A percentile compares a stretch with the other conserved stretches of the same genome.
Conservation (phyloP, 2,329 filamentous ascomycete genomes). For the Microdochium trichocladiopsis region DNA sequence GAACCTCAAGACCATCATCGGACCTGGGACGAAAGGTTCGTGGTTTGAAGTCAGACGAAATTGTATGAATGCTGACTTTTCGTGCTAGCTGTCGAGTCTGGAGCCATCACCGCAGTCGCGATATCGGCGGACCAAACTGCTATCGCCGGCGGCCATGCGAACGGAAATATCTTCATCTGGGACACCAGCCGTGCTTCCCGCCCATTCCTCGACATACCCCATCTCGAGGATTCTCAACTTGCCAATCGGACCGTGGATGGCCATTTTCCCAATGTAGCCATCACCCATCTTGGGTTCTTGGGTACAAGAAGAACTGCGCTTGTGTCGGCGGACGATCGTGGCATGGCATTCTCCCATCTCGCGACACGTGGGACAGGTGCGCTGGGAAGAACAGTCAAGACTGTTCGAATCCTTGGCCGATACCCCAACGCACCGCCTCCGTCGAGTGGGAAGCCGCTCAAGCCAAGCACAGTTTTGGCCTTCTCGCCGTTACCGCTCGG, state of each 20-base stretch:
- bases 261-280: slow-evolving; percentile 68
- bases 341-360: slow-evolving; percentile 97
- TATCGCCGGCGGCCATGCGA: slow-evolving; percentile 81
- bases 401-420: slow-evolving; percentile 80
- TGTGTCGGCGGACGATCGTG: slow-evolving; percentile 87
- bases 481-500: slow-evolving; percentile 87
- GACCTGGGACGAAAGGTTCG: slow-evolving; percentile 81
- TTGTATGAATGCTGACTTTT: not conserved
- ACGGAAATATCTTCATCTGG: slow-evolving; percentile 95
- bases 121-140: slow-evolving; percentile 93
- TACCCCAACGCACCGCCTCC: slow-evolving; percentile 69
- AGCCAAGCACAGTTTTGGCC: slow-evolving; percentile 89
- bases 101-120: slow-evolving; percentile 77
- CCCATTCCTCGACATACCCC: slow-evolving; percentile 82
- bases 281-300: slow-evolving; percentile 90
- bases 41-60: not conserved
- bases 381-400: slow-evolving; percentile 79
- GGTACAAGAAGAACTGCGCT: slow-evolving; percentile 90
- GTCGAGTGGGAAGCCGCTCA: slow-evolving; percentile 56
- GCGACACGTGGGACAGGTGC: slow-evolving; percentile 86
- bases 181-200: slow-evolving; percentile 75
- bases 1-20: slow-evolving; percentile 87
- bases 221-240: slow-evolving; percentile 59
- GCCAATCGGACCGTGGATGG: slow-evolving; percentile 69
- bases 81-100: slow-evolving; percentile 76